Percentiles rank a stretch among this genome's conserved stretches.
Conservation (phyloP, 1,284 basidiomycete genomes). For the Sporisorium scitamineum region DNA sequence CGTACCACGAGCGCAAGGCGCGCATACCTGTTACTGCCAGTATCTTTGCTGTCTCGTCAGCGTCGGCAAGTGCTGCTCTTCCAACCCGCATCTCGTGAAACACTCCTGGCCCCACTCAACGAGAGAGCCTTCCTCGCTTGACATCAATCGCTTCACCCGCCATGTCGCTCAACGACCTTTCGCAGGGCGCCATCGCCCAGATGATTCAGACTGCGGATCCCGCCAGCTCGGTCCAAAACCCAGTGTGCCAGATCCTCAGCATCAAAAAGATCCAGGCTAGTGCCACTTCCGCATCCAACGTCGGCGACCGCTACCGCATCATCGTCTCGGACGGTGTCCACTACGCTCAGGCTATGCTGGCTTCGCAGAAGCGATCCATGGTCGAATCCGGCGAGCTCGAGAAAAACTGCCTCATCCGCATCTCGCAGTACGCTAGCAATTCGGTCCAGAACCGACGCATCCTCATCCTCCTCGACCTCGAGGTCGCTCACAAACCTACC, state of each 20-base stretch:
- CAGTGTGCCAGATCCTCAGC: constrained; percentile 66
- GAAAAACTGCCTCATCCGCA: constrained; percentile 80
- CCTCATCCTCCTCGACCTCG: constrained; percentile 84
- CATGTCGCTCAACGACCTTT: constrained; percentile 56
- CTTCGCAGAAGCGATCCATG: constrained; percentile 86
- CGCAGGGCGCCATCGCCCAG: constrained; percentile 59
- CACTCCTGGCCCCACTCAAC: not conserved
- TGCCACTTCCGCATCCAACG: constrained; percentile 45
- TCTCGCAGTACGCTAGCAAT: constrained; percentile 86
- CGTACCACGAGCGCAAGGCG: not conserved
- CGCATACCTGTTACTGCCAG: not conserved
- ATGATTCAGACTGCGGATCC: constrained; percentile 61
- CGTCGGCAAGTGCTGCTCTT: not conserved
- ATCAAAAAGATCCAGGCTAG: constrained; percentile 65
- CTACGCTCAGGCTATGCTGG: constrained; percentile 81
- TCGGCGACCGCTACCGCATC: constrained; percentile 65
- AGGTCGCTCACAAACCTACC: constrained; percentile 61
- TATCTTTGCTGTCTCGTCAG: not conserved
- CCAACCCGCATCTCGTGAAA: not conserved
- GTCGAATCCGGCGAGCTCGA: constrained; percentile 79
- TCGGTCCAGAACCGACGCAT: constrained; percentile 82
- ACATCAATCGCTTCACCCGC: not conserved
- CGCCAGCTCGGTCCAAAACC: constrained; percentile 51
- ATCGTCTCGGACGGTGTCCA: constrained; percentile 67
- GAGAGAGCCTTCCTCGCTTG: not conserved